These are phyloP conservation scores for Volvariella surrecta DNA, from an alignment of 1,284 basidiomycete genomes.

Conservation along the genomic window DNA sequence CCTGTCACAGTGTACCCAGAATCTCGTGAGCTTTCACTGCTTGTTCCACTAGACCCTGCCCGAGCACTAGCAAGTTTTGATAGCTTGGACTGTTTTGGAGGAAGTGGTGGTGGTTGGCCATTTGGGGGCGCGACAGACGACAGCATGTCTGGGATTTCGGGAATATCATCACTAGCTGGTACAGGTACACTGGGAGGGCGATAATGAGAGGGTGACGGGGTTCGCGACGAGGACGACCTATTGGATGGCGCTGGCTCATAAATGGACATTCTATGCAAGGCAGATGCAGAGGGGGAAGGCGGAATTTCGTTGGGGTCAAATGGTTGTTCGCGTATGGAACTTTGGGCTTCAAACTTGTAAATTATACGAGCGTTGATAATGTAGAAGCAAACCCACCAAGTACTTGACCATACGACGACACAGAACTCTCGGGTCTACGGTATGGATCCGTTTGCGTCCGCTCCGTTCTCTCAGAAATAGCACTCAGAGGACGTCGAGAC, in stretches of 20 bases:
- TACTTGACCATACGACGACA: constrained; percentile 55
- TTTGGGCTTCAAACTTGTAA: constrained; percentile 9
- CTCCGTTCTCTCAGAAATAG: constrained; percentile 60
- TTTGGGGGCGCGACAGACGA: constrained; percentile 16
- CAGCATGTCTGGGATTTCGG: constrained; percentile 46
- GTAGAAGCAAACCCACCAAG: constrained; percentile 34
- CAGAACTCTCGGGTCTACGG: constrained; percentile 21
- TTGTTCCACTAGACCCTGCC: constrained; percentile 32
- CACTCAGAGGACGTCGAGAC: constrained; percentile 29
- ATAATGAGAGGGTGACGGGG: constrained; percentile 7
- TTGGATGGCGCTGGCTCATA: constrained; percentile 48
- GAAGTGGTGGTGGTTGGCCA: constrained; percentile 9
- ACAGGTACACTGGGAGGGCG: too few species aligned
- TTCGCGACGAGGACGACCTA: constrained; percentile 34
- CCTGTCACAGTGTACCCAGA: constrained; percentile 40
- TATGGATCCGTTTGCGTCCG: constrained; percentile 43
- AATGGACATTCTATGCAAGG: constrained; percentile 58
- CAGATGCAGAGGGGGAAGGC: constrained; percentile 59
- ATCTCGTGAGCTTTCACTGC: constrained; percentile 36
- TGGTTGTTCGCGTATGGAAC: constrained; percentile 6
- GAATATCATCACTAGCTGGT: constrained; percentile 22
- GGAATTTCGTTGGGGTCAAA: constrained; percentile 55
- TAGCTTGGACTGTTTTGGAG: constrained; percentile 50
- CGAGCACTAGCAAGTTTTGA: constrained; percentile 53
- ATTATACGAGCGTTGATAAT: not conserved